Evolutionary conservation across 169 alveolate genomes (phyloP), one percentile per base, ranked within the genome.

Genomic region (Plasmodium sp.): DNA sequence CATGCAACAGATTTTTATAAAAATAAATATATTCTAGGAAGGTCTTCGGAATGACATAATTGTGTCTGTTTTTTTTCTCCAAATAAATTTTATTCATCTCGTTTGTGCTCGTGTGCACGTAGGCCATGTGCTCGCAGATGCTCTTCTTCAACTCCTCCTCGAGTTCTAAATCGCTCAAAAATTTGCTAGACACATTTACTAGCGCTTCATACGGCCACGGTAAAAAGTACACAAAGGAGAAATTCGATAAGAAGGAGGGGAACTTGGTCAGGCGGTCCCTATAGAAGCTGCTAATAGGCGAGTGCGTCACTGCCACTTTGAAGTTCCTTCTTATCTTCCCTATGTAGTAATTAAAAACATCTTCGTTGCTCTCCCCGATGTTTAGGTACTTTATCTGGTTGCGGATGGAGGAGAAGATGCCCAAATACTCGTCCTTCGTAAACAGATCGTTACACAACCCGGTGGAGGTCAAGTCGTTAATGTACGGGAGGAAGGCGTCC

Each of bases 161-260:
- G 10, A 97, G 97, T 84, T 98, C 98, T 92, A 97, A 93, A 75
- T 97, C 99, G 74, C 94, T 90, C 45, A 98, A 93, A 97, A 98
- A 98, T 86, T 98, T 96, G 45, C 86, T 96, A 7, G 99, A 98
- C 74, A 98, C 99, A 85, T 98, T 99, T 73, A 97, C 97, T 84
- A 99, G 94, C 9, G 99, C 99, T 92, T 98, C 99, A 88, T 98
- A 98, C 54, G 99, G 99, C 99, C 99, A 99, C 72, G 99, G 99
- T 95, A 98, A 99, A 99, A 98, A 99, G 98, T 99, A 98, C 94
- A 98, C 99, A 45, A 98, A 98, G 56, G 98, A 96, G 77, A 99
- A 98, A 88, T 99, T 92, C 3, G 95, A 92, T 5, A 92, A 18
- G 31, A 92, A 92, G 1, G 95, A 92, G 5, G 95, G 95, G 41